Percentiles rank a stretch among this genome's conserved stretches.
Evolutionary conservation across 805 yeast genomes (phyloP).

Genomic region (Candida fluviatilis): DNA sequence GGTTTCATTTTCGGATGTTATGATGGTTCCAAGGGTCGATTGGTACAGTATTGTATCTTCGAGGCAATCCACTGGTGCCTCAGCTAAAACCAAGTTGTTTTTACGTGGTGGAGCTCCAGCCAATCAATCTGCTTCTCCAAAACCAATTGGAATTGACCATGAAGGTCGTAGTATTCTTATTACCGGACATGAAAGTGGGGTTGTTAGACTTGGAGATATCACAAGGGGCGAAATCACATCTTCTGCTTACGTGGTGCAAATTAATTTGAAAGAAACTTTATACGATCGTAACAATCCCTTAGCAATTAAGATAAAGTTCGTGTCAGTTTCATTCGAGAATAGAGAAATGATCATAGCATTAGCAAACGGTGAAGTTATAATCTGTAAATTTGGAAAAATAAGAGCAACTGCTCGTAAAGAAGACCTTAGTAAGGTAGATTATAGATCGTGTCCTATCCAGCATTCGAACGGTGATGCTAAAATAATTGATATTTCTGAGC

Average conservation of each 20-base stretch:
- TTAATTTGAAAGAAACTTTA: slow-evolving; percentile 31
- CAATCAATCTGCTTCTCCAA: slow-evolving; percentile 26
- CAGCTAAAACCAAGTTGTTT: slow-evolving; percentile 42
- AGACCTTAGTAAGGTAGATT: slow-evolving; percentile 16
- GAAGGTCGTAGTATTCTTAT: slow-evolving; percentile 51
- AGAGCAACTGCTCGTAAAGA: slow-evolving; percentile 10
- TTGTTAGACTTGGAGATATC: slow-evolving; percentile 79
- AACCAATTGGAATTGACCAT: slow-evolving; percentile 31
- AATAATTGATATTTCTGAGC: slow-evolving; percentile 47
- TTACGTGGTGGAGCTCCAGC: slow-evolving; percentile 80
- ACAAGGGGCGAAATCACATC: slow-evolving; percentile 59
- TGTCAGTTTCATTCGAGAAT: slow-evolving; percentile 76
- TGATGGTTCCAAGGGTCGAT: slow-evolving; percentile 52
- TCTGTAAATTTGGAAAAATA: slow-evolving; percentile 64
- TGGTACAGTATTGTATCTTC: slow-evolving; percentile 74
- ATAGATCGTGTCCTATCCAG: slow-evolving; percentile 22
- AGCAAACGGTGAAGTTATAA: slow-evolving; percentile 65
- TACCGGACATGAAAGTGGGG: slow-evolving; percentile 85
- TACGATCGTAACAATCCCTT: slow-evolving; percentile 21
- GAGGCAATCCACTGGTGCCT: slow-evolving; percentile 29
- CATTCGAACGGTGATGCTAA: slow-evolving; percentile 33
- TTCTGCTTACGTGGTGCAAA: slow-evolving; percentile 27
- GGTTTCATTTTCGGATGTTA: slow-evolving; percentile 51
- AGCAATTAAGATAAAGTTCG: slow-evolving; percentile 45
- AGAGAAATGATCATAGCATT: slow-evolving; percentile 70